Base-by-base conservation (phyloP, 208 protist species). In the Angomonas deanei region DNA sequence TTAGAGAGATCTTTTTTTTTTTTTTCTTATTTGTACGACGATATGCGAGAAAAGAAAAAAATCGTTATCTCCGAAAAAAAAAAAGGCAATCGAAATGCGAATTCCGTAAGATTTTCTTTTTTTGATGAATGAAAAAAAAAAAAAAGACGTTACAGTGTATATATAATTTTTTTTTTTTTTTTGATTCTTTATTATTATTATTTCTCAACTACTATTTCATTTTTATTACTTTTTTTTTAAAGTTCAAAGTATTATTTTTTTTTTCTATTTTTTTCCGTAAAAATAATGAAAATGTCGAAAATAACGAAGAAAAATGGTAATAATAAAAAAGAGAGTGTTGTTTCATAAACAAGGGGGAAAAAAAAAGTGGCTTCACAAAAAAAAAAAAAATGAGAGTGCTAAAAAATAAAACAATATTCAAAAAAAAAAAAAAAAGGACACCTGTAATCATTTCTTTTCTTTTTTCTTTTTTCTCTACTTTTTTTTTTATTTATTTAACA, bases 131-230 rank as follows among this genome's bases (percentile, higher is more conserved):
- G 33, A 52, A 19, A 19, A n/a, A 55, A 17, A 48, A 26, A 58
- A 38, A 42, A 34, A 65, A 59, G 64, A 19, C 46, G 42, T 54
- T 30, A 64, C n/a, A n/a, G n/a, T n/a, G n/a, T n/a, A n/a, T n/a
- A n/a, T n/a, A n/a, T n/a, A n/a, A n/a, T n/a, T n/a, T n/a, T n/a
- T n/a, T n/a, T n/a, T n/a, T n/a, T n/a, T n/a, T n/a, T n/a, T n/a
- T n/a, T n/a, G n/a, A n/a, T n/a, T n/a, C n/a, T n/a, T n/a, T n/a
- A n/a, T n/a, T n/a, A n/a, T n/a, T n/a, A n/a, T n/a, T n/a, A n/a
- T n/a, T n/a, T n/a, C n/a, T n/a, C n/a, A n/a, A n/a, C n/a, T n/a
- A n/a, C n/a, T n/a, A n/a, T n/a, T n/a, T n/a, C n/a, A n/a, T n/a
- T n/a, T n/a, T n/a, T n/a, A n/a, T n/a, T n/a, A n/a, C n/a, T n/a